phyloP scores from a whole-genome alignment of 1,284 basidiomycete species.

The Austroboletus niveus region DNA sequence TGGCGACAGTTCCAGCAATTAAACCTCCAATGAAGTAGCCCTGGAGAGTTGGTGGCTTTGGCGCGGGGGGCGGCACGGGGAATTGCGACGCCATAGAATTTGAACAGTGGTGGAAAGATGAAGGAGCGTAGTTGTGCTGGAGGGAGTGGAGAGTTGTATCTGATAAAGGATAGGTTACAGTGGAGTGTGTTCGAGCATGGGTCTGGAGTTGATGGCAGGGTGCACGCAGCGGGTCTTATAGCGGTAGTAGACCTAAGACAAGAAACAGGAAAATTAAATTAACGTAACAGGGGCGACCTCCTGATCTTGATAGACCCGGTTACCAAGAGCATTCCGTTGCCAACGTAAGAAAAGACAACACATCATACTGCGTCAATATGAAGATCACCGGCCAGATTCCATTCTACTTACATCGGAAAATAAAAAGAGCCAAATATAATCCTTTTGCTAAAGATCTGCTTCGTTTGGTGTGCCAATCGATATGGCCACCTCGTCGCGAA shows the following conservation, averaged over 20 bases:
- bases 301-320: constrained; percentile 1
- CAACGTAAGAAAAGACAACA: background rate
- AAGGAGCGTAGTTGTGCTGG: constrained; percentile 10
- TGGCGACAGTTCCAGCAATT: constrained; percentile 1
- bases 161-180: background rate
- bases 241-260: background rate
- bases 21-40: constrained; percentile 46
- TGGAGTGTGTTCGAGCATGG: constrained; percentile 7
- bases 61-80: background rate
- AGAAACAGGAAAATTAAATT: constrained; percentile 7
- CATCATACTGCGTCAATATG: background rate
- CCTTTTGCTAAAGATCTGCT: background rate
- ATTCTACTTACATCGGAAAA: background rate
- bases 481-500: constrained; percentile 29
- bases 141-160: constrained; percentile 11
- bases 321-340: constrained; percentile 12
- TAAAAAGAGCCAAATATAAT: background rate
- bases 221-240: constrained; percentile 11
- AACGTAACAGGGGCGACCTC: background rate
- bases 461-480: background rate
- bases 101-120: background rate
- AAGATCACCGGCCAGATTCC: background rate
- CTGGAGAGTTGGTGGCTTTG: background rate
- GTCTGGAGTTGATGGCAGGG: background rate
- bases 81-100: constrained; percentile 20